phyloP scores from a whole-genome alignment of 306 rosid species.

The Quercus cerris region DNA sequence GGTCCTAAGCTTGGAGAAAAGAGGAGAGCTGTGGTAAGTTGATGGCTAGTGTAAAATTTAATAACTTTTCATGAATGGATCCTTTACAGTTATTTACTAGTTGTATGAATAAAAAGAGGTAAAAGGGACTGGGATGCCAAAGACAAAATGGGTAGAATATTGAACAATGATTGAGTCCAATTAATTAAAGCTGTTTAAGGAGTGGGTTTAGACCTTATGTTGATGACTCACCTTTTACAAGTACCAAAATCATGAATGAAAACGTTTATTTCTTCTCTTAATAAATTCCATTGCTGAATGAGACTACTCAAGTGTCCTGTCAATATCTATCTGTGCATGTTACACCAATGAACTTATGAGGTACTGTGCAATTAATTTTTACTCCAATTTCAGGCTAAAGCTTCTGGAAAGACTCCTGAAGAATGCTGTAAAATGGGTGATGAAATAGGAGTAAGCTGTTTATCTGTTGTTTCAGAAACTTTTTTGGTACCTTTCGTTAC shows the following conservation, averaged over 20 bases:
- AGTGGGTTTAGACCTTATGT: constrained; percentile 9
- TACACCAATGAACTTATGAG: background rate
- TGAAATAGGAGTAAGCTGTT: constrained; percentile 75
- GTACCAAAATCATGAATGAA: background rate
- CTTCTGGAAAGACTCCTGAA: constrained; percentile 67
- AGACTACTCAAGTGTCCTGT: constrained; percentile 13
- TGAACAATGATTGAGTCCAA: background rate
- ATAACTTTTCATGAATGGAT: no score
- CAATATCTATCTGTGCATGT: background rate
- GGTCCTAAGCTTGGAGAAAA: no score
- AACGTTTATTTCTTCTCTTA: background rate
- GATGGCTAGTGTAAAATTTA: no score
- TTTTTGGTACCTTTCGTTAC: constrained; percentile 12
- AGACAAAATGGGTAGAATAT: background rate
- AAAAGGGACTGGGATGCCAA: no score
- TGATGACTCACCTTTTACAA: background rate
- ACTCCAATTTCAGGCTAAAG: constrained; percentile 72
- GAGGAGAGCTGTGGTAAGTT: no score
- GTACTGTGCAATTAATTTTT: constrained; percentile 13
- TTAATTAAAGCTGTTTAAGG: background rate
- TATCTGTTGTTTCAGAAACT: constrained; percentile 16
- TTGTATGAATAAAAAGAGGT: no score
- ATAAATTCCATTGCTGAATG: constrained; percentile 3
- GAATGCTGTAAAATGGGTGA: constrained; percentile 65
- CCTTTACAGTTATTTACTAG: no score